These are phyloP conservation scores for Noccaea bulbosa DNA, from an alignment of 345 rosid species.

Conservation along the genomic window DNA sequence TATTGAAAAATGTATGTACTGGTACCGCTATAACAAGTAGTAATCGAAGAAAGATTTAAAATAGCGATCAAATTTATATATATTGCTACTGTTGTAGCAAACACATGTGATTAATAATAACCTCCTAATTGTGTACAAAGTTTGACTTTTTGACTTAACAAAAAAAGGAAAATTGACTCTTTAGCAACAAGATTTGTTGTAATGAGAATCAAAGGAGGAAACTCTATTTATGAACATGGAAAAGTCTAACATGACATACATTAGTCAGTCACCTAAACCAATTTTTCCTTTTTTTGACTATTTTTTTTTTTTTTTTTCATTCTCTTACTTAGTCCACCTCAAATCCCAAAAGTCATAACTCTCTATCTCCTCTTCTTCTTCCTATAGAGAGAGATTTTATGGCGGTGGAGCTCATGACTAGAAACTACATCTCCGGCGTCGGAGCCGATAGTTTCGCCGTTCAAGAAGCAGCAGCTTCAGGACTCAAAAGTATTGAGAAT, in stretches of 20 bases:
- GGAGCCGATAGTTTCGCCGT: conserved; percentile 53
- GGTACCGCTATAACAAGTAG: too few species aligned
- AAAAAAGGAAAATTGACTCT: conserved; percentile 12
- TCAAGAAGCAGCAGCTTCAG: conserved; percentile 89
- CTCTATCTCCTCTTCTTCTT: conserved; percentile 7
- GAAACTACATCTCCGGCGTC: conserved; percentile 43
- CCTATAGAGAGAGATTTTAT: conserved; percentile 19
- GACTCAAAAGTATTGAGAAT: conserved; percentile 76
- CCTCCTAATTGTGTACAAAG: conserved; percentile 10
- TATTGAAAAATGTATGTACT: too few species aligned
- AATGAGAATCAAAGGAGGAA: neutral
- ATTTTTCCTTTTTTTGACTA: neutral
- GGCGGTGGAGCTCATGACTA: conserved; percentile 49
- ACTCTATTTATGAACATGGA: conserved; percentile 23
- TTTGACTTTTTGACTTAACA: conserved; percentile 11
- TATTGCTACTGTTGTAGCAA: neutral
- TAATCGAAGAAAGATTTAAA: neutral
- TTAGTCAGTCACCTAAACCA: conserved; percentile 41
- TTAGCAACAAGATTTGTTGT: conserved; percentile 2
- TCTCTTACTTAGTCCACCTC: conserved; percentile 34
- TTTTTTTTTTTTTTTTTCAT: neutral
- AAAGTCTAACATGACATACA: conserved; percentile 37
- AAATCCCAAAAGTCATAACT: conserved; percentile 26
- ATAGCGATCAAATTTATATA: neutral
- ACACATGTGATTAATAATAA: neutral